Conservation (phyloP, 176 grass and related monocot genomes). For the Microstegium vimineum region DNA sequence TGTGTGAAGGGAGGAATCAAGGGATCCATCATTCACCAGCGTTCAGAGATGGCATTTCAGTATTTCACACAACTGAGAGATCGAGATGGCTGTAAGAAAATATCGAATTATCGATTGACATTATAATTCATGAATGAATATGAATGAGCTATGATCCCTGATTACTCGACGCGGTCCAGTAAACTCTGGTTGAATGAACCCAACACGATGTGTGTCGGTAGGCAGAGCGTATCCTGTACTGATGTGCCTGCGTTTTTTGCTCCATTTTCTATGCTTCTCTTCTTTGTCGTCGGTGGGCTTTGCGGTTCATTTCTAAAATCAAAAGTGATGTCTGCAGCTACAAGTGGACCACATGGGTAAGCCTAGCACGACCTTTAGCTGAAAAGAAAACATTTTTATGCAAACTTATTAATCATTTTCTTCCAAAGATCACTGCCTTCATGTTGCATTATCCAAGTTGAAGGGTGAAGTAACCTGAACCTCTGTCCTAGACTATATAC, state of each 20-base stretch:
- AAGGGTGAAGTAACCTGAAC: not conserved
- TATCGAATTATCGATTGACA: not conserved
- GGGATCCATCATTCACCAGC: not conserved
- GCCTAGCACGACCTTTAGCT: not conserved
- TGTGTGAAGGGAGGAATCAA: not conserved
- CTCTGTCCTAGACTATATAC: not conserved
- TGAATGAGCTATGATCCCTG: not conserved
- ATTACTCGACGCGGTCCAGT: not conserved
- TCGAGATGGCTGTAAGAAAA: not conserved
- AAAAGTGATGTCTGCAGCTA: not conserved
- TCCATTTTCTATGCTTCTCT: not conserved
- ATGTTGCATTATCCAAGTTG: not conserved
- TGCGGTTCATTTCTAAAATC: not conserved
- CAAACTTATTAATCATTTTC: not conserved
- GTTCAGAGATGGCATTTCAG: not conserved
- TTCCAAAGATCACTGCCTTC: not conserved
- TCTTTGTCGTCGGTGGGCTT: conserved; percentile 13
- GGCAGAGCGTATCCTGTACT: not conserved
- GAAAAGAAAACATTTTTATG: not conserved
- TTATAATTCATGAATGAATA: too few relatives aligned
- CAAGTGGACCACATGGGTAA: not conserved
- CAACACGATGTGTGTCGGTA: not conserved
- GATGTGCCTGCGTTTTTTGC: not conserved
- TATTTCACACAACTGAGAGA: not conserved
- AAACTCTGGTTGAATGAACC: not conserved